Base-by-base conservation (phyloP, 2,329 filamentous ascomycete genomes). In the Pseudogymnoascus verrucosus region DNA sequence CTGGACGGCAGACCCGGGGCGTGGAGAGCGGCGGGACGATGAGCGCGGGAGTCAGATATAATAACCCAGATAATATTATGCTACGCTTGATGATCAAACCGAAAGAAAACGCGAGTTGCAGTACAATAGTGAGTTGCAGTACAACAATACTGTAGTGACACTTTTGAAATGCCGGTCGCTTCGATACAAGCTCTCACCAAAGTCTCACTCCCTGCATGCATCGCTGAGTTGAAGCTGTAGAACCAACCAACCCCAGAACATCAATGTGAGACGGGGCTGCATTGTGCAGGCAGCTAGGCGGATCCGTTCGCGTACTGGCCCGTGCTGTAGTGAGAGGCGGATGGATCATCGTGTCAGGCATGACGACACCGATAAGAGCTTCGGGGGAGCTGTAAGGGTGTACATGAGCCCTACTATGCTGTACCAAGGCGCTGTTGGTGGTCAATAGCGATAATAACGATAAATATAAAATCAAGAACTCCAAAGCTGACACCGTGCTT, bases 351-450 rank as follows among this genome's bases (percentile, higher is more conserved):
- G 10, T 34, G 28, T 57, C 28, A 21, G 31, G 31, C 28, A 57
- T 57, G 28, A 57, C 51, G 51, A 57, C 51, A 57, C 51, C 28
- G 51, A 57, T 57, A 57, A 57, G 51, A 57, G 51, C 51, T 57
- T 57, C 51, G 4, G 51, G 19, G 51, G 23, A 51, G 51, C 51
- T 57, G 47, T 57, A 19, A 34, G 51, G 51, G 51, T 57, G 51
- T 34, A 57, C 51, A 21, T 57, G 28, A 5, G 28, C 28, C 51
- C 28, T 36, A 57, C 16, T 19, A 28, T 21, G 23, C 14, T 28
- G 44, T 16, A 28, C 5, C n/a, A 5, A 26, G 14, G 51, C 47
- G n/a, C 5, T 57, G 16, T 12, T 5, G 16, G 11, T 14, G 21
- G 11, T 51, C 14, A 7, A 57, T 19, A 12, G n/a, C 26, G 16